These are phyloP conservation scores for Butyriboletus appendiculatus DNA, from an alignment of 1,284 basidiomycete species.

Conservation along the genomic window DNA sequence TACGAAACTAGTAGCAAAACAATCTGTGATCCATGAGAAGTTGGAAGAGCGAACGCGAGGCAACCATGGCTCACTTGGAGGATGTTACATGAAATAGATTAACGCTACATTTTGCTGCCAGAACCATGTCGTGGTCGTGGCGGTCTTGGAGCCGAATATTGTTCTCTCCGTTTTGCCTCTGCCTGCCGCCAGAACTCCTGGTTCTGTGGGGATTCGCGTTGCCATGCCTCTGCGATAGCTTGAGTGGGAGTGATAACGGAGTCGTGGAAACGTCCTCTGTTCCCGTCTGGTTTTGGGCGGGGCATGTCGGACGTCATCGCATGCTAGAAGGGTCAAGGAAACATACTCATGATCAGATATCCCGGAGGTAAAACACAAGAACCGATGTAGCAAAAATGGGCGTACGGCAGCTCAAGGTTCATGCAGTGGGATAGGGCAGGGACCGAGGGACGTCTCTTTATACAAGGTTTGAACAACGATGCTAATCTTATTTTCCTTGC, in stretches of 20 bases:
- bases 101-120: constrained; percentile 47
- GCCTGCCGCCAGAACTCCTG: constrained; percentile 58
- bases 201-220: constrained; percentile 54
- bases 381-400: constrained; percentile 33
- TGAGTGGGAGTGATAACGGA: constrained; percentile 51
- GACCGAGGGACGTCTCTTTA: constrained; percentile 32
- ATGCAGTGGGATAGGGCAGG: constrained; percentile 32
- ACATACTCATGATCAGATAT: constrained; percentile 34
- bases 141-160: constrained; percentile 36
- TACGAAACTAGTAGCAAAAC: constrained; percentile 21
- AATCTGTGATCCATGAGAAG: constrained; percentile 7
- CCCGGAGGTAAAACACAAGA: constrained; percentile 9
- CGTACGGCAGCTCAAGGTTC: constrained; percentile 40
- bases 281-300: constrained; percentile 40
- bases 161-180: constrained; percentile 48
- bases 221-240: constrained; percentile 68
- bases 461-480: constrained; percentile 33
- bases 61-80: constrained; percentile 9
- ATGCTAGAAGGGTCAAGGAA: constrained; percentile 26
- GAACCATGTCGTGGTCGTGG: constrained; percentile 36
- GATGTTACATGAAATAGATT: constrained; percentile 12
- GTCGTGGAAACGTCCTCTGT: constrained; percentile 34
- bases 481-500: constrained; percentile 31
- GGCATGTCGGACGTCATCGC: constrained; percentile 47
- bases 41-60: not conserved